phyloP scores from a whole-genome alignment of 306 rosid species.

The Fragaria ananassa region DNA sequence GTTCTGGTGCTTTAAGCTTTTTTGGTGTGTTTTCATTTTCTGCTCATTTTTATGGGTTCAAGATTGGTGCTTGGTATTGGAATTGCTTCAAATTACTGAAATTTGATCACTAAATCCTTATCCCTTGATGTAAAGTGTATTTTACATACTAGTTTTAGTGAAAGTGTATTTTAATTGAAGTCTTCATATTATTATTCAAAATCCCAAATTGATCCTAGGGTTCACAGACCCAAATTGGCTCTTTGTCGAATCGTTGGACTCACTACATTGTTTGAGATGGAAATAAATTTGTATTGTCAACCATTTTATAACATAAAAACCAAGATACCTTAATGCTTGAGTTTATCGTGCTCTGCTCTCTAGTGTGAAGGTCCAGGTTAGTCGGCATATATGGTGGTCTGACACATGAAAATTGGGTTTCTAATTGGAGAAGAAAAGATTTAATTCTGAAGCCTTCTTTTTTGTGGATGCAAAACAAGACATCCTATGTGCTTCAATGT shows the following conservation, averaged over 20 bases:
- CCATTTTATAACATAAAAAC: background rate
- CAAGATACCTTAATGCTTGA: background rate
- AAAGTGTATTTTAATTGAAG: background rate
- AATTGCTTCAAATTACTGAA: background rate
- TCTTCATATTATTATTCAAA: background rate
- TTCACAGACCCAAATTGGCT: background rate
- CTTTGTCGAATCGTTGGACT: background rate
- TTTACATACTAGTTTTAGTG: background rate
- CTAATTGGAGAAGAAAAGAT: background rate
- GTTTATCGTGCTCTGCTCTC: background rate
- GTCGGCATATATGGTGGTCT: background rate
- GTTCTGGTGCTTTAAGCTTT: background rate
- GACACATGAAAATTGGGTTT: background rate
- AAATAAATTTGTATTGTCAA: background rate
- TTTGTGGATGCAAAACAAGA: background rate
- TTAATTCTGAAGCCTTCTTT: background rate
- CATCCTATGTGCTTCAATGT: background rate
- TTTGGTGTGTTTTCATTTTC: background rate
- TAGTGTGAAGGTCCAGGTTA: background rate
- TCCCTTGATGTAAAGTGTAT: background rate
- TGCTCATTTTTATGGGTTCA: slow-evolving; percentile 2
- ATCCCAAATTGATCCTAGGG: background rate
- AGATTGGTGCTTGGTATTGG: background rate
- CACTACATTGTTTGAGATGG: background rate
- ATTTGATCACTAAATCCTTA: background rate